phyloP scores from a whole-genome alignment of 306 rosid species.

The Senna tora region DNA sequence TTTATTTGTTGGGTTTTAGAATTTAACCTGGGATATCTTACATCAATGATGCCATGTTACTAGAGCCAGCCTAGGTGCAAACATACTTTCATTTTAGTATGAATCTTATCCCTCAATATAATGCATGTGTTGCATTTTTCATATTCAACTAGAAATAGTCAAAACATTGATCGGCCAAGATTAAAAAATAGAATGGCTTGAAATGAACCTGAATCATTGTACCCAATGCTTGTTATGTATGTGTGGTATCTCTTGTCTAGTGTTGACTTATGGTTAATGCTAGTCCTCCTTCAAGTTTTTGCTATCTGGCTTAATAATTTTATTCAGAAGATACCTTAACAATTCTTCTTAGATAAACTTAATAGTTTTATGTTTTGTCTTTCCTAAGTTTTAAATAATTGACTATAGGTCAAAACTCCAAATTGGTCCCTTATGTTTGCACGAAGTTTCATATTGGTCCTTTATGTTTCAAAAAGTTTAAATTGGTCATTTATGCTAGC shows the following conservation, averaged over 20 bases:
- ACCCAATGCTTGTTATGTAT: background rate
- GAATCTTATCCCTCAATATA: background rate
- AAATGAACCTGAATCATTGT: constrained; percentile 4
- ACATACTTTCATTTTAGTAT: background rate
- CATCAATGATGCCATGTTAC: background rate
- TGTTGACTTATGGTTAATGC: background rate
- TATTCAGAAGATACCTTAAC: constrained; percentile 1
- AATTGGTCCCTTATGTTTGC: no score
- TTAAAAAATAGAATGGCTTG: background rate
- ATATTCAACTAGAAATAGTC: background rate
- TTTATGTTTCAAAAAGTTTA: no score
- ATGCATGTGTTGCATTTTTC: background rate
- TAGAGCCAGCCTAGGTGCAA: background rate
- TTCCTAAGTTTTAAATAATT: constrained; percentile 27
- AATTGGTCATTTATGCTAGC: no score
- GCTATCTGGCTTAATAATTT: background rate
- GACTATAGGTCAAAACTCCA: no score
- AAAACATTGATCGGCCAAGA: background rate
- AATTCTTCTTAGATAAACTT: background rate
- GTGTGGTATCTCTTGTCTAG: background rate
- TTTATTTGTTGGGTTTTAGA: background rate
- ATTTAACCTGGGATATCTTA: background rate
- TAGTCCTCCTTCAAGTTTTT: background rate
- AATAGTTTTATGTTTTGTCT: background rate
- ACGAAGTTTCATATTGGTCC: no score